Evolutionary conservation across 2,329 filamentous ascomycete species (phyloP), one percentile per base, ranked within the genome.

Genomic region (Sporothrix humicola): DNA sequence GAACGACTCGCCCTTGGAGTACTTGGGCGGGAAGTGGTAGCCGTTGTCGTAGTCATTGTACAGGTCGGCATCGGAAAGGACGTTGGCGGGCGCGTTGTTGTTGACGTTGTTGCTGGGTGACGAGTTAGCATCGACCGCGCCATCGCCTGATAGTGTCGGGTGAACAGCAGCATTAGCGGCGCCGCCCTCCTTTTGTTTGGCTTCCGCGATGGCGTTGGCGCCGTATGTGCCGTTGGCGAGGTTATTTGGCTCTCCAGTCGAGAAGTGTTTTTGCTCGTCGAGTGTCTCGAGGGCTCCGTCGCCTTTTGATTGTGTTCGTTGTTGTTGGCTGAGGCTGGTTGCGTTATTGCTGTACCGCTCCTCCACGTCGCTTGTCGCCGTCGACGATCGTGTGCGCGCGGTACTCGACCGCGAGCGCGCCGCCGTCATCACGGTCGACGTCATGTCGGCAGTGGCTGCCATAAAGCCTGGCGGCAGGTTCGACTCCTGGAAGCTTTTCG

Each of bases 21-120:
- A 88, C 72, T 85, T 88, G 5, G 88, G 89, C 26, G 88, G 89
- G 77, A 90, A 91, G 78, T 91, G 87, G 77, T 91, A 91, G 58
- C 89, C 88, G 78, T 91, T 91, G n/a, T 85, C 83, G 75, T 88
- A 90, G 72, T 84, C 79, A 73, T 82, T 59, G 63, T 58, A 74
- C 42, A 75, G 63, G 1, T 46, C 50, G 9, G 56, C 31, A 12
- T 72, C 54, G 69, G 48, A 48, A 3, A 48, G 42, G 42, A 26
- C 61, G 8, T 48, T 46, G 9, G 61, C 61, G 6, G 61, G 61
- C 2, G 20, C 66, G 10, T 48, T 20, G 26, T n/a, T 37, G 31
- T 7, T 48, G 4, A 15, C 66, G 10, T 37, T 20, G 26, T n/a
- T 37, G 31, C 12, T 48, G 2, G 20, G 13, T 8, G 69, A 61